phyloP scores from a whole-genome alignment of 306 rosid species.

The Trifolium pratense region DNA sequence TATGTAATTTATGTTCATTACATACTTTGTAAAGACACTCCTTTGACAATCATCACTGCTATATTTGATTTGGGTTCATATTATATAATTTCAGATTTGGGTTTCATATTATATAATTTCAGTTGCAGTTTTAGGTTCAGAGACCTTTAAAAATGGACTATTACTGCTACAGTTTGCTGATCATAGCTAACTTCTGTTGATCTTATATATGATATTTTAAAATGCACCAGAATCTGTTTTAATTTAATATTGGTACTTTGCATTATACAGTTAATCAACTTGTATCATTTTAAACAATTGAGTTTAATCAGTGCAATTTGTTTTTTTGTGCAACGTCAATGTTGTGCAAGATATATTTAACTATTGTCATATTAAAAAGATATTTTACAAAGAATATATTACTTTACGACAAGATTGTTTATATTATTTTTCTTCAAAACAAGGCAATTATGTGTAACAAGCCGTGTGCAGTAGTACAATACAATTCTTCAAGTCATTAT shows the following conservation, averaged over 20 bases:
- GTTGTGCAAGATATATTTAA: not conserved
- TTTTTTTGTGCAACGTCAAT: not conserved
- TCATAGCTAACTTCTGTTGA: not conserved
- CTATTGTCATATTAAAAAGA: not conserved
- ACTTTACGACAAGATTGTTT: not conserved
- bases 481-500: not conserved
- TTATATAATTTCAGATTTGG: not conserved
- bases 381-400: not conserved
- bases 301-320: not conserved
- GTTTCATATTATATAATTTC: not conserved
- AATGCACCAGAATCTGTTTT: not conserved
- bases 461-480: slow-evolving; percentile 2
- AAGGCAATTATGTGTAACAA: not conserved
- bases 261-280: not conserved
- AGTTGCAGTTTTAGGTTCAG: not conserved
- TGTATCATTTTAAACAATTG: not conserved
- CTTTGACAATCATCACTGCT: not conserved
- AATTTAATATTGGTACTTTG: not conserved
- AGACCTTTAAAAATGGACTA: not conserved
- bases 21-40: not conserved
- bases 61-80: not conserved
- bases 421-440: not conserved
- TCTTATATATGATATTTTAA: not conserved
- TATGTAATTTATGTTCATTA: not conserved
- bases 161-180: not conserved